Evolutionary conservation across 2,329 filamentous ascomycete genomes (phyloP).

Genomic region (Zasmidium citrigriseum): DNA sequence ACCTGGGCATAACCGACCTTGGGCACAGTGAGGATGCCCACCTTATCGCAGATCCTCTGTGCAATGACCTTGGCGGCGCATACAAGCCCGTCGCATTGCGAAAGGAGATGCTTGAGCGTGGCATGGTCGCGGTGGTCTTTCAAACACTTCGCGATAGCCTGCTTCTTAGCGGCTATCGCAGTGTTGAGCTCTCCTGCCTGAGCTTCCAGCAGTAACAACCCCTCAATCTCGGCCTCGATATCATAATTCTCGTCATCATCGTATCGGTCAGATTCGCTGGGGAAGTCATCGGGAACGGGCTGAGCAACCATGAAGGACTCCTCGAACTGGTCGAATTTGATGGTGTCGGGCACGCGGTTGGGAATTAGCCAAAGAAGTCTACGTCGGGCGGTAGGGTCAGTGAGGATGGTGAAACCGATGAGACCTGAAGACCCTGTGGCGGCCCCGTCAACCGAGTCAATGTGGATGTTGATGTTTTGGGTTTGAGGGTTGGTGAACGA

Average conservation of each 20-base stretch:
- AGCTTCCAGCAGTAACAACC: conserved; percentile 36
- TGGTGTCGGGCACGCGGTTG: not conserved
- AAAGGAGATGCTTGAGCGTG: conserved; percentile 41
- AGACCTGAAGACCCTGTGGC: not conserved
- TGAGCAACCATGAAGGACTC: conserved; percentile 8
- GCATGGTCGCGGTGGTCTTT: conserved; percentile 40
- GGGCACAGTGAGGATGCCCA: conserved; percentile 25
- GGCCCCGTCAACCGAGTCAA: conserved; percentile 10
- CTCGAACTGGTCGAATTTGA: conserved; percentile 7
- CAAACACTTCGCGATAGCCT: conserved; percentile 40
- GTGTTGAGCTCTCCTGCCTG: conserved; percentile 29
- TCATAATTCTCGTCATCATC: conserved; percentile 22
- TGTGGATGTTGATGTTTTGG: conserved; percentile 6
- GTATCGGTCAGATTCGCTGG: conserved; percentile 15
- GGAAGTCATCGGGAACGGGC: conserved; percentile 9
- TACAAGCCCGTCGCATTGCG: conserved; percentile 45
- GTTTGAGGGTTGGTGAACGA: not conserved
- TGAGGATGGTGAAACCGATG: conserved; percentile 7
- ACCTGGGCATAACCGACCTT: conserved; percentile 25
- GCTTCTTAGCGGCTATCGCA: conserved; percentile 30
- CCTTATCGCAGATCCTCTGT: conserved; percentile 34
- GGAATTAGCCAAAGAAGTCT: conserved; percentile 3
- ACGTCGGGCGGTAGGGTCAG: conserved; percentile 7
- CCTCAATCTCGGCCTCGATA: conserved; percentile 42
- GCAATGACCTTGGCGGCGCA: conserved; percentile 44